Evolutionary conservation across 495 filamentous ascomycete genomes (phyloP).

Genomic region (Penicillium crystallinum): DNA sequence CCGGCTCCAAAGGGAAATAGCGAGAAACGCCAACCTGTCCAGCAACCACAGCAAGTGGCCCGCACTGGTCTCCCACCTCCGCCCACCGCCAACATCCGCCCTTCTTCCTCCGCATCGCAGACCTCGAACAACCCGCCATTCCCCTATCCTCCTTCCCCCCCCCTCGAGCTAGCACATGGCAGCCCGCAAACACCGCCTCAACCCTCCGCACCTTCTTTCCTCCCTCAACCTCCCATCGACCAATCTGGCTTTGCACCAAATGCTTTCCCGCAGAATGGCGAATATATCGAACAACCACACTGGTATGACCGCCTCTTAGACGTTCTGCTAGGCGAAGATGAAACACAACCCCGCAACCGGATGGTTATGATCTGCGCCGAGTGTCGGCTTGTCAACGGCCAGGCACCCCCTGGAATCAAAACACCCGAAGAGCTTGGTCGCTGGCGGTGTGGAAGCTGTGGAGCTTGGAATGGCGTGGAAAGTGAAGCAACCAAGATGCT

Average conservation of each 20-base stretch:
- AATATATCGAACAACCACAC: conserved; percentile 49
- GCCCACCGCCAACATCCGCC: conserved; percentile 78
- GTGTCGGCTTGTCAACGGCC: conserved; percentile 90
- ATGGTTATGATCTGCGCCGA: conserved; percentile 78
- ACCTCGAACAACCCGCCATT: conserved; percentile 12
- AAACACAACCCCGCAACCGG: conserved; percentile 85
- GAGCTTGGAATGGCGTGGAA: conserved; percentile 77
- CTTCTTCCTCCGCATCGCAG: conserved; percentile 20
- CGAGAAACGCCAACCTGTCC: conserved; percentile 19
- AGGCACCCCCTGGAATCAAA: conserved; percentile 83
- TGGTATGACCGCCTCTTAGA: conserved; percentile 97
- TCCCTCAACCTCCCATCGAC: conserved; percentile 17
- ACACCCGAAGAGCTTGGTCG: conserved; percentile 72
- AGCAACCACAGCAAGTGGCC: conserved; percentile 22
- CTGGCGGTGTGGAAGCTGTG: conserved; percentile 87
- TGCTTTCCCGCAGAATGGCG: conserved; percentile 45
- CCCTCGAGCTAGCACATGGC: background rate
- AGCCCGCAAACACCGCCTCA: conserved; percentile 1
- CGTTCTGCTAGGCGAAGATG: conserved; percentile 89
- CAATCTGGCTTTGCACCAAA: conserved; percentile 57
- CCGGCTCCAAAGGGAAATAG: conserved; percentile 31
- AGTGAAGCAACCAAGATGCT: conserved; percentile 62
- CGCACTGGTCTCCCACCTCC: conserved; percentile 66
- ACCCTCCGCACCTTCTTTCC: conserved; percentile 1
- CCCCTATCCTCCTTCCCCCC: conserved; percentile 23